Conservation (phyloP, 768 basidiomycete species). For the Lactifluus piperatus region DNA sequence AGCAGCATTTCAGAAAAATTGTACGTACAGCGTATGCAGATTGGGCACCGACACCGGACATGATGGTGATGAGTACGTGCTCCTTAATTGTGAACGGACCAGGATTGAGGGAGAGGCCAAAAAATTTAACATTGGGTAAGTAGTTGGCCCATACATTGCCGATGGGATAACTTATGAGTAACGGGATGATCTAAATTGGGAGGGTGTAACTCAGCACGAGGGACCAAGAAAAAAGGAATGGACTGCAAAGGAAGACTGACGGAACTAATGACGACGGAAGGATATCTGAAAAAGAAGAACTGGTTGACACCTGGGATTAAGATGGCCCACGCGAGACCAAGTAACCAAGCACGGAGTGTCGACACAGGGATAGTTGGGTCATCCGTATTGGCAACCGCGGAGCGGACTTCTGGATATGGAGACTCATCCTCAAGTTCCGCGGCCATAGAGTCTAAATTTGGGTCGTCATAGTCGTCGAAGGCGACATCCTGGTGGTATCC, state of each 20-base stretch:
- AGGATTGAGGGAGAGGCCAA: slow-evolving; percentile 48
- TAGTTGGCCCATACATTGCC: slow-evolving; percentile 25
- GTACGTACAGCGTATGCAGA: slow-evolving; percentile 28
- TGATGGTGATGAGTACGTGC: slow-evolving; percentile 43
- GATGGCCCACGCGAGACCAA: slow-evolving; percentile 40
- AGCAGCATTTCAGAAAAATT: background rate
- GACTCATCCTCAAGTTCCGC: slow-evolving; percentile 36
- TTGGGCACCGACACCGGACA: slow-evolving; percentile 34
- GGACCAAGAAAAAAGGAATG: background rate
- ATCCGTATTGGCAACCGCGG: slow-evolving; percentile 42
- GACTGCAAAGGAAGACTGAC: slow-evolving; percentile 16
- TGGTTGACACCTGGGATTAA: slow-evolving; percentile 68
- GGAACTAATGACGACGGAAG: slow-evolving; percentile 29
- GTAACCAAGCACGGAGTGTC: slow-evolving; percentile 32
- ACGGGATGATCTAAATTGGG: slow-evolving; percentile 40
- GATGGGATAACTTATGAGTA: background rate
- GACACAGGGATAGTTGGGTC: slow-evolving; percentile 33
- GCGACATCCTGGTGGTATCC: background rate
- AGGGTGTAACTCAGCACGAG: background rate
- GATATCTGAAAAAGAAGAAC: slow-evolving; percentile 69
- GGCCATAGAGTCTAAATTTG: slow-evolving; percentile 28
- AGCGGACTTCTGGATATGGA: slow-evolving; percentile 46
- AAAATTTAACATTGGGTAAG: slow-evolving; percentile 43
- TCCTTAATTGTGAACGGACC: slow-evolving; percentile 73
- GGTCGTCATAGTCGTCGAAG: slow-evolving; percentile 27